Evolutionary conservation across 495 filamentous ascomycete species (phyloP).

Genomic region (Hapsidospora chrysogenum): DNA sequence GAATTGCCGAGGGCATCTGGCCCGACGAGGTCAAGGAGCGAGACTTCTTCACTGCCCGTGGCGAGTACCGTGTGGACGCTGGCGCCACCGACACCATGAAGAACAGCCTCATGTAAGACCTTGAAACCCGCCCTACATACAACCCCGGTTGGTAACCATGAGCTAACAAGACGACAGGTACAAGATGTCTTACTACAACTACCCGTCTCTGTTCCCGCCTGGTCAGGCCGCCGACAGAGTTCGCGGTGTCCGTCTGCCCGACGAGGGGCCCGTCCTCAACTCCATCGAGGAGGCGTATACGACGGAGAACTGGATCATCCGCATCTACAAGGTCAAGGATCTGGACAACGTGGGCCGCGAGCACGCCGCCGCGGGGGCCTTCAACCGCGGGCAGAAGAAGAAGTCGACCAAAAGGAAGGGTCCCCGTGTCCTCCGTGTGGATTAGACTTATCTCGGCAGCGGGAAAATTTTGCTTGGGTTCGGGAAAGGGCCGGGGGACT

Average conservation of each 20-base stretch:
- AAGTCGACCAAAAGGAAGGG: slow-evolving; percentile 65
- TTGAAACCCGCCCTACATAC: too few relatives aligned
- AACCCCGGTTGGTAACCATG: not conserved
- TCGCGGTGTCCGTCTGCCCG: slow-evolving; percentile 63
- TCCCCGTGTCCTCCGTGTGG: slow-evolving; percentile 64
- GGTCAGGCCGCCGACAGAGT: slow-evolving; percentile 90
- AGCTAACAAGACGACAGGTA: slow-evolving; percentile 50
- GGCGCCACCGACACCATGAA: slow-evolving; percentile 95
- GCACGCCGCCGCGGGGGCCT: slow-evolving; percentile 67
- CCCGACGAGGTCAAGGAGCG: slow-evolving; percentile 96
- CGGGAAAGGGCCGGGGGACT: too few relatives aligned
- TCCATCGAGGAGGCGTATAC: slow-evolving; percentile 95
- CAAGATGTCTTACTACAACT: slow-evolving; percentile 99
- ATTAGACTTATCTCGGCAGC: too few relatives aligned
- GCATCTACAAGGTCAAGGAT: slow-evolving; percentile 99
- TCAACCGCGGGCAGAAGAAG: slow-evolving; percentile 89
- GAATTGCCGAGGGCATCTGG: slow-evolving; percentile 99
- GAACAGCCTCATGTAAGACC: slow-evolving; percentile 89
- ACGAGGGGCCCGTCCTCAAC: slow-evolving; percentile 70
- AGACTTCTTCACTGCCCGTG: slow-evolving; percentile 85
- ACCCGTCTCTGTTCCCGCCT: slow-evolving; percentile 73
- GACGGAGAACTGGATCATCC: slow-evolving; percentile 99
- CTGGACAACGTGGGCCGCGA: slow-evolving; percentile 91
- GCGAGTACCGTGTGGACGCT: slow-evolving; percentile 90
- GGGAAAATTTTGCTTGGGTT: too few relatives aligned